phyloP scores from a whole-genome alignment of 2,329 filamentous ascomycete genomes.

The Atkinsonella texensis region DNA sequence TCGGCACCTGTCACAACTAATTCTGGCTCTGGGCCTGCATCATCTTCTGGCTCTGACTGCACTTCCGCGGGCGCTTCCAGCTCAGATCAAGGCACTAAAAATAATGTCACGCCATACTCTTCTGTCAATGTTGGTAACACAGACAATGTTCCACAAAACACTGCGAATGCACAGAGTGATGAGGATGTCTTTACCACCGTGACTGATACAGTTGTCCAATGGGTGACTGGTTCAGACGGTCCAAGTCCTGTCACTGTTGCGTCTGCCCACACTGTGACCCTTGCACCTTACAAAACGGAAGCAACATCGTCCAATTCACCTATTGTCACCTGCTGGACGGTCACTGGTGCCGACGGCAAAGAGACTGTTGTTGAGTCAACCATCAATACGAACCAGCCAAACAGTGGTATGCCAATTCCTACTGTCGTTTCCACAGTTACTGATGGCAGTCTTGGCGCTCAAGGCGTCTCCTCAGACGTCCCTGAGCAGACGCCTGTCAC shows the following conservation, averaged over 20 bases:
- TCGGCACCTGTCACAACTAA: conserved; percentile 9
- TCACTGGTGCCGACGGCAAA: conserved; percentile 11
- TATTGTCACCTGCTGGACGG: conserved; percentile 11
- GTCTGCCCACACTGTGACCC: conserved; percentile 13
- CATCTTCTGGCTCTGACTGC: conserved; percentile 8
- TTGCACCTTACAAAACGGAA: conserved; percentile 5
- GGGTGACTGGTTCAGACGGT: conserved; percentile 9
- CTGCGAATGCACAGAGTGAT: conserved; percentile 1
- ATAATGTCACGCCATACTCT: conserved; percentile 1
- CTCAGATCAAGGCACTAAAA: conserved; percentile 5
- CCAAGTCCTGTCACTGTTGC: conserved; percentile 12
- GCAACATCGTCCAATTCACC: neutral
- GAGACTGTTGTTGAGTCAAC: conserved; percentile 23
- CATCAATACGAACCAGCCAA: neutral
- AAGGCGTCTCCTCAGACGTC: neutral
- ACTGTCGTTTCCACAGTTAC: neutral
- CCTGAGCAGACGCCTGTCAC: conserved; percentile 4
- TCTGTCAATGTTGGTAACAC: neutral
- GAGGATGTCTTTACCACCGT: conserved; percentile 10
- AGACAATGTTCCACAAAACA: conserved; percentile 1
- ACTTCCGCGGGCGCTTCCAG: conserved; percentile 8
- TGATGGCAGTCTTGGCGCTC: conserved; percentile 1
- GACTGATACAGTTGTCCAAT: conserved; percentile 14
- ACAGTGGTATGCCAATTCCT: neutral
- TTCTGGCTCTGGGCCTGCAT: conserved; percentile 9